Evolutionary conservation across 1,284 basidiomycete genomes (phyloP), one percentile per base, ranked within the genome.

Genomic region (Sporisorium graminicola): DNA sequence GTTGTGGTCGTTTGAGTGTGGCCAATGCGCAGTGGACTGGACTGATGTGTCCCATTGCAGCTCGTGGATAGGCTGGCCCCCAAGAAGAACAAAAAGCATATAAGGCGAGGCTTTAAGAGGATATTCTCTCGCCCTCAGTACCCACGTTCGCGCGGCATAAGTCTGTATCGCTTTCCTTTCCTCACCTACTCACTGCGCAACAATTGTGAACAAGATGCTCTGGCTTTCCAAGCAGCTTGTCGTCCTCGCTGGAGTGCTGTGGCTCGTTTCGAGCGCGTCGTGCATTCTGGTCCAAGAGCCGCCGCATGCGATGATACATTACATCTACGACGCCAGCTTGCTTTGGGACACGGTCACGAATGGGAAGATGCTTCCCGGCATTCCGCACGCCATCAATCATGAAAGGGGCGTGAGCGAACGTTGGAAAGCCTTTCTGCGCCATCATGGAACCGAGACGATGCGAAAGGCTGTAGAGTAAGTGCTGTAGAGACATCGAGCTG

Each of bases 281-380:
- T 31, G 42, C 18, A 51, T 22, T 5, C 29, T 58, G 24, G 51
- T 35, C n/a, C 13, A 13, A 1, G 44, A 55, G 4, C 10, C 27
- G 22, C 56, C 27, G 20, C 66, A 68, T 18, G 1, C 22, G 0
- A 35, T 26, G 18, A 69, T 59, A 40, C n/a, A 31, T 18, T 43
- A 43, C 55, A 27, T 62, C 27, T 14, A 27, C 22, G 61, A 65
- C 14, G 67, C 53, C 26, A 51, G 31, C 13, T 20, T 24, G 9
- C 58, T 70, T 3, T 70, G 67, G 67, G 5, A 56, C n/a, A 43
- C 24, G 26, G 61, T 70, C 18, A 44, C 53, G 6, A 56, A 13
- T 35, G 33, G 35, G 24, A 64, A 50, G 10, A 35, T 64, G 26
- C 49, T 70, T n/a, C 67, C 67, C 16, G 61, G 67, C 9, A 14